These are phyloP conservation scores for Populus deltoides DNA, from an alignment of 345 rosid genomes.

Conservation along the genomic window DNA sequence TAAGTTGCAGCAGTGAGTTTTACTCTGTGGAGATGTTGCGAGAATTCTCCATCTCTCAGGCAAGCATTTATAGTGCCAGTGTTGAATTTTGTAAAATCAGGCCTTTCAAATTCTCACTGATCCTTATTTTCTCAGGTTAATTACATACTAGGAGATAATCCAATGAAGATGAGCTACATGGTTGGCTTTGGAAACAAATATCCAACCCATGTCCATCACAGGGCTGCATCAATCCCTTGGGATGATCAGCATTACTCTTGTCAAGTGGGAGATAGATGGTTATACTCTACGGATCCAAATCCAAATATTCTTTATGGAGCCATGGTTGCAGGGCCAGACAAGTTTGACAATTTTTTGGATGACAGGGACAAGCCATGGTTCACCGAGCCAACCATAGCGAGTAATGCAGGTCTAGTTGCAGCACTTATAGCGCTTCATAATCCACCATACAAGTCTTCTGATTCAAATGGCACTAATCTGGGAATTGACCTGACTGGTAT, in stretches of 20 bases:
- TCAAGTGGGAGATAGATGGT: conserved; percentile 22
- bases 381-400: conserved; percentile 28
- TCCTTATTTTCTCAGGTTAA: conserved; percentile 25
- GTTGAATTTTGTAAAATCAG: background rate
- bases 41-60: conserved; percentile 51
- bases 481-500: conserved; percentile 47
- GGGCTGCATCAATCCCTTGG: conserved; percentile 40
- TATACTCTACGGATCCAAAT: conserved; percentile 11
- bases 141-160: conserved; percentile 31
- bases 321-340: conserved; percentile 30
- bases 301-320: conserved; percentile 27
- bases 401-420: conserved; percentile 43
- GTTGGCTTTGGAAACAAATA: conserved; percentile 28
- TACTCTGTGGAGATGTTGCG: conserved; percentile 39
- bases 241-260: conserved; percentile 37
- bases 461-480: conserved; percentile 14
- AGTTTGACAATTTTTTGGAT: conserved; percentile 13
- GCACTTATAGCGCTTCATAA: conserved; percentile 55
- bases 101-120: background rate
- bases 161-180: conserved; percentile 30
- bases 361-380: conserved; percentile 20
- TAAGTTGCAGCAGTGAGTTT: conserved; percentile 28
- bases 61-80: conserved; percentile 9
- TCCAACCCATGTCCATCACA: conserved; percentile 30
- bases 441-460: conserved; percentile 30